These are phyloP conservation scores for Helianthus tuberosus DNA, from an alignment of 129 eudicot species.

Conservation along the genomic window DNA sequence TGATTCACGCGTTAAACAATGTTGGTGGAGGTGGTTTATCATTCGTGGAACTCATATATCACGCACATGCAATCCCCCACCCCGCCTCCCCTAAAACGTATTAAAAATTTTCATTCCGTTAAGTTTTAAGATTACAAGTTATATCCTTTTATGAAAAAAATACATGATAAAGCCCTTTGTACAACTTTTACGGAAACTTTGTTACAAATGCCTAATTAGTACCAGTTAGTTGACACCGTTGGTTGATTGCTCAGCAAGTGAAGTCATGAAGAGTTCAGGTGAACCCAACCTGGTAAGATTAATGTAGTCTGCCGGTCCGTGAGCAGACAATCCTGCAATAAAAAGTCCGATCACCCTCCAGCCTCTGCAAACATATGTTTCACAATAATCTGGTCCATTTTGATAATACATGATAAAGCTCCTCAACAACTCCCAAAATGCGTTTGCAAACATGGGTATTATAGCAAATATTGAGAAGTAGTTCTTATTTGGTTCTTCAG, in stretches of 20 bases:
- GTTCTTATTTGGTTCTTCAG: constrained; percentile 67
- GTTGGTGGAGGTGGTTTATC: too few species aligned
- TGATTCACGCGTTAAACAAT: too few species aligned
- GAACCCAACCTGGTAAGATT: constrained; percentile 54
- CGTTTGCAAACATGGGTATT: constrained; percentile 44
- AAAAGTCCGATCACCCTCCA: constrained; percentile 43
- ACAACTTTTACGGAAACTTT: too few species aligned
- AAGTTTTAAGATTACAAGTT: too few species aligned
- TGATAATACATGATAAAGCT: constrained; percentile 48
- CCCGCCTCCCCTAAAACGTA: too few species aligned
- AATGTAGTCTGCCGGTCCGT: constrained; percentile 56
- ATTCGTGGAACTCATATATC: too few species aligned
- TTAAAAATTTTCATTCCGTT: too few species aligned
- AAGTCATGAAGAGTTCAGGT: constrained; percentile 18
- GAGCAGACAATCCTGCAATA: constrained; percentile 52
- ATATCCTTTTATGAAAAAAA: too few species aligned
- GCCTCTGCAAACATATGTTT: constrained; percentile 35
- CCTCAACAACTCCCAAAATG: constrained; percentile 63
- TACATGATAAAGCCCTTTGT: too few species aligned
- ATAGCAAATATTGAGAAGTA: constrained; percentile 44
- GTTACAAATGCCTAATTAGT: not conserved
- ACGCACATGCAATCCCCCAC: too few species aligned
- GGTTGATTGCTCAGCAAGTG: not conserved
- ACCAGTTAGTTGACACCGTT: constrained; percentile 10
- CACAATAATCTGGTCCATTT: constrained; percentile 53